A percentile compares a stretch with the other conserved stretches of the same genome.
Conservation (phyloP, 371 early-diverging fungal genomes). For the Fennellomyces sp. region DNA sequence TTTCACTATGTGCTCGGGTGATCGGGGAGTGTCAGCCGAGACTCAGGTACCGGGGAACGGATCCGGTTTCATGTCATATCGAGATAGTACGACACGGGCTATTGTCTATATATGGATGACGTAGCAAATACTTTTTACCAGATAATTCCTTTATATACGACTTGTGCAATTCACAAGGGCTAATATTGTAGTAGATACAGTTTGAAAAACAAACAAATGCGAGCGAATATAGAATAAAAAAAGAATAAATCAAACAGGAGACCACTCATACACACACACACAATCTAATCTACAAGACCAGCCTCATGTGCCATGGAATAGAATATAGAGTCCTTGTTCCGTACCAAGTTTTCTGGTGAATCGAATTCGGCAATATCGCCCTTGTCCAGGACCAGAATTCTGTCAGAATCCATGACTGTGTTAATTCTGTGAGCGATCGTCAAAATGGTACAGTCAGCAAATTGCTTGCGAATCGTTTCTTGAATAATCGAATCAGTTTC, state of each 20-base stretch:
- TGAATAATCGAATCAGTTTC: constrained; percentile 85
- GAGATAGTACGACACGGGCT: no score
- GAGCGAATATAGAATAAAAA: neutral
- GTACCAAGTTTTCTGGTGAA: constrained; percentile 66
- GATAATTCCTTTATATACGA: no score
- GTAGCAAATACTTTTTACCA: no score
- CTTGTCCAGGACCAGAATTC: constrained; percentile 82
- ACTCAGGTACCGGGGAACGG: no score
- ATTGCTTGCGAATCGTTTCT: constrained; percentile 87
- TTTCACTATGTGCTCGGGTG: no score
- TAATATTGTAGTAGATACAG: no score
- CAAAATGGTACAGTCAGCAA: constrained; percentile 84
- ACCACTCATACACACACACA: no score
- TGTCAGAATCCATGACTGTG: constrained; percentile 86
- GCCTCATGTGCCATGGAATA: constrained; percentile 77
- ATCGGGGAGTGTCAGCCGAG: no score
- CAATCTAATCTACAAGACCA: constrained; percentile 51
- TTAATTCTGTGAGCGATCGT: constrained; percentile 94
- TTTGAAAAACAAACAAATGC: neutral
- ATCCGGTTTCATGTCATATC: no score
- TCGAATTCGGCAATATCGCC: constrained; percentile 85
- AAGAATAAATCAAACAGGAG: neutral
- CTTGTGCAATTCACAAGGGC: no score
- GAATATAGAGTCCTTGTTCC: constrained; percentile 67
- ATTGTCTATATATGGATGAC: no score